Conservation (phyloP, 768 basidiomycete genomes). For the Termitomyces titanicus region DNA sequence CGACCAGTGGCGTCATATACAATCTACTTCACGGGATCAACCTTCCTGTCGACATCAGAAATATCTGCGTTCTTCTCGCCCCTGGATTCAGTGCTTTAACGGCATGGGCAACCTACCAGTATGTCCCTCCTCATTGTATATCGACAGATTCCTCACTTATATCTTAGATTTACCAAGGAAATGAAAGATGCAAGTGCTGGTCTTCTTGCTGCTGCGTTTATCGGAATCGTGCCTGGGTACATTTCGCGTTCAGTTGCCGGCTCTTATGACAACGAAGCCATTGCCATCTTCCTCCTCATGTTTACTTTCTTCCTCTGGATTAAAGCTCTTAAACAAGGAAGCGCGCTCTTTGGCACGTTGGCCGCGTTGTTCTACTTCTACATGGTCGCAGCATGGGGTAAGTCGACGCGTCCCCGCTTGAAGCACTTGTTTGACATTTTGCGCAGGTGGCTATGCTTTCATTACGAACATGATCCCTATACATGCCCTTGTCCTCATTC, state of each 20-base stretch:
- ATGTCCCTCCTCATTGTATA: conserved; percentile 19
- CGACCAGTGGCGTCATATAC: conserved; percentile 96
- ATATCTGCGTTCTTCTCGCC: conserved; percentile 94
- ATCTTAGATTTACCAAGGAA: conserved; percentile 86
- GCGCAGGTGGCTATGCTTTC: conserved; percentile 91
- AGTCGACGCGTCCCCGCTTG: conserved; percentile 18
- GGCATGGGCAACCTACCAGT: conserved; percentile 97
- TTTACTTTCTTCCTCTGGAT: conserved; percentile 98
- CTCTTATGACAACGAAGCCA: conserved; percentile 99
- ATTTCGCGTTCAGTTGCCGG: conserved; percentile 99
- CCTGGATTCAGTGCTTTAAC: conserved; percentile 97
- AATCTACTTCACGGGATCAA: conserved; percentile 83
- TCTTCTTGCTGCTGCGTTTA: conserved; percentile 95
- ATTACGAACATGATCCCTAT: conserved; percentile 99
- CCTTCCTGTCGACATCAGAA: conserved; percentile 95
- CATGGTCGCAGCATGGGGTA: conserved; percentile 99
- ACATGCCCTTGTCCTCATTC: conserved; percentile 88
- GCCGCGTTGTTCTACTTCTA: conserved; percentile 98
- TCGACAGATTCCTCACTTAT: background rate
- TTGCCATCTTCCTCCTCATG: conserved; percentile 99
- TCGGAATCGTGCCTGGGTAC: conserved; percentile 96
- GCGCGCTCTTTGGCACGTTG: conserved; percentile 84
- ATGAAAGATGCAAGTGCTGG: conserved; percentile 95
- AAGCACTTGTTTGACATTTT: conserved; percentile 1
- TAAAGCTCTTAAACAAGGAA: conserved; percentile 90